Evolutionary conservation across 164 flowering plant species (phyloP), one percentile per base, ranked within the genome.

Genomic region (Euptelea pleiosperma): DNA sequence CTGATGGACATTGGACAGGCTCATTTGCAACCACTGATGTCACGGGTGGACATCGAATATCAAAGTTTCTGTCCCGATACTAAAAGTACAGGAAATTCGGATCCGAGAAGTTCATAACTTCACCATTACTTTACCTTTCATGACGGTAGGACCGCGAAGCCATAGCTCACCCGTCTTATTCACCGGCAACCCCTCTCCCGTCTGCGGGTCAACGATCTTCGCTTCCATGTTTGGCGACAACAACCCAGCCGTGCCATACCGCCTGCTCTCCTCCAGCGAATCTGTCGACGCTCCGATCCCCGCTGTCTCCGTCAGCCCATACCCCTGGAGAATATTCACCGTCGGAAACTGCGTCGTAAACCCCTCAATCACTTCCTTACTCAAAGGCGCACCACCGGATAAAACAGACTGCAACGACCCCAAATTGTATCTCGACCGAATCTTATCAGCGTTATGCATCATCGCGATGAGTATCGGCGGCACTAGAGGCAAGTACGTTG

Each of bases 111-210:
- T n/a, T n/a, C n/a, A n/a, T n/a, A n/a, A n/a, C n/a, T n/a, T n/a
- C n/a, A n/a, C n/a, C n/a, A n/a, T n/a, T n/a, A n/a, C 19, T 11
- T 12, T 70, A 89, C 97, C 97, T 87, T 87, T 87, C 97, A 89
- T 89, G 28, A 87, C 63, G 46, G 81, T 28, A n/a, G 85, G 87
- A 0, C 91, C 94, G 36, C 75, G 75, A 0, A 89, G 79, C 94
- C 94, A 89, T 55, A 89, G 90, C 79, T 89, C 97, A 1, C 94
- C 97, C 6, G 86, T 85, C 58, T 45, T 66, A 50, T 87, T 87
- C 31, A 76, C 80, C 39, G 65, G 28, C 62, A 85, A 63, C 26
- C 70, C 75, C 61, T 29, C 63, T 0, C 94, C 88, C 12, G 66
- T 77, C 7, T 79, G 88, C 29, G 94, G 85, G 18, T 89, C 83